Evolutionary conservation across 306 rosid genomes (phyloP).

Genomic region (Medicago lupulina): DNA sequence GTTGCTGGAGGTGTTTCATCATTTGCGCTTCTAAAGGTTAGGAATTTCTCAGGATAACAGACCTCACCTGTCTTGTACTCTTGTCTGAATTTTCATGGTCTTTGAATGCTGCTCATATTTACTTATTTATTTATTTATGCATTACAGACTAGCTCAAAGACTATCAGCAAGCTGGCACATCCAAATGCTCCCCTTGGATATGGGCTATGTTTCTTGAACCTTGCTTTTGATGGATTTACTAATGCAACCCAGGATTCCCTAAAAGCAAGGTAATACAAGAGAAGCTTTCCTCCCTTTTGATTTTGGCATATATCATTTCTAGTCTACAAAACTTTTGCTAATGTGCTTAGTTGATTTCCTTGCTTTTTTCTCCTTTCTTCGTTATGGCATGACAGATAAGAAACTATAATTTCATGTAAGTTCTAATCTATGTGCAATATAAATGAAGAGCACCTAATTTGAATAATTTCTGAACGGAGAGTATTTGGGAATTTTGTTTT

Average conservation of each 20-base stretch:
- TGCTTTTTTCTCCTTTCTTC: neutral
- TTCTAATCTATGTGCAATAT: slow-evolving; percentile 16
- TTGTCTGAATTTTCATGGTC: slow-evolving; percentile 16
- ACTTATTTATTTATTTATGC: slow-evolving; percentile 34
- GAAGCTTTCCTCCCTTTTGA: slow-evolving; percentile 17
- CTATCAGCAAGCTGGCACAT: slow-evolving; percentile 85
- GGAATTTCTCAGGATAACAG: slow-evolving; percentile 28
- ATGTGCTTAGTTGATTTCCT: slow-evolving; percentile 4
- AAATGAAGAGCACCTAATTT: slow-evolving; percentile 5
- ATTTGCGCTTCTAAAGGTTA: slow-evolving; percentile 93
- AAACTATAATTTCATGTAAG: slow-evolving; percentile 5
- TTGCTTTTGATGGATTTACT: slow-evolving; percentile 98
- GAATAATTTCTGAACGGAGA: slow-evolving; percentile 6
- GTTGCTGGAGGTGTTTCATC: slow-evolving; percentile 98
- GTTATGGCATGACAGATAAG: slow-evolving; percentile 2
- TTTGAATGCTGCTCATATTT: slow-evolving; percentile 28
- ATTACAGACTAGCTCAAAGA: slow-evolving; percentile 92
- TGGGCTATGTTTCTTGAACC: slow-evolving; percentile 91
- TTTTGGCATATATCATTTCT: slow-evolving; percentile 8
- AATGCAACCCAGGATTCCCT: slow-evolving; percentile 99
- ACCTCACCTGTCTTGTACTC: neutral
- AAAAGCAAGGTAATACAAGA: slow-evolving; percentile 60
- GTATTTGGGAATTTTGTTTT: slow-evolving; percentile 28
- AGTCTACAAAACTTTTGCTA: slow-evolving; percentile 14
- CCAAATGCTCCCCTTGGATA: slow-evolving; percentile 99